These are phyloP conservation scores for Leucogyrophana mollusca DNA, from an alignment of 768 basidiomycete genomes.

Conservation along the genomic window DNA sequence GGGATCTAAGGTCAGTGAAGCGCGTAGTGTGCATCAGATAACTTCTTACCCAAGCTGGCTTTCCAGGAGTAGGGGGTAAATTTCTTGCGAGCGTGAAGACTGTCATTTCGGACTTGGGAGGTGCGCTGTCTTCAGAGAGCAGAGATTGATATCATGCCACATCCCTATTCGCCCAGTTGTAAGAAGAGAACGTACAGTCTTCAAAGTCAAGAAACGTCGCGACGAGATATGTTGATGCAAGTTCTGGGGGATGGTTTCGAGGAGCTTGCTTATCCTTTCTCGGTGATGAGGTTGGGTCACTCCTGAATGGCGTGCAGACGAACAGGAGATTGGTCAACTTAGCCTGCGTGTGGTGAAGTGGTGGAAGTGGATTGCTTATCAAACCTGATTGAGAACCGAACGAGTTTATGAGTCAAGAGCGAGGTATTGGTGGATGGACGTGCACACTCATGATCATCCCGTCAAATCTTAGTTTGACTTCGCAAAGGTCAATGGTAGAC, in stretches of 20 bases:
- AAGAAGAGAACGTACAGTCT: slow-evolving; percentile 46
- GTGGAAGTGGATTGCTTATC: slow-evolving; percentile 41
- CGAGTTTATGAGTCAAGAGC: too few relatives aligned
- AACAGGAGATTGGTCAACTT: slow-evolving; percentile 47
- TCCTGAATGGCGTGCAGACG: slow-evolving; percentile 32
- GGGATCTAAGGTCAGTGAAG: slow-evolving; percentile 8
- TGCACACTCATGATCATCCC: slow-evolving; percentile 41
- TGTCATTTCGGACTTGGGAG: slow-evolving; percentile 36
- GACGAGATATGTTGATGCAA: slow-evolving; percentile 44
- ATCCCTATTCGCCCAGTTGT: not conserved
- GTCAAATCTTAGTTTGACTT: slow-evolving; percentile 53
- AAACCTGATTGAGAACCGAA: slow-evolving; percentile 31
- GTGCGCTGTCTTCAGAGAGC: slow-evolving; percentile 34
- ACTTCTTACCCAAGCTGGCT: slow-evolving; percentile 40
- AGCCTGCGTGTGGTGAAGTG: slow-evolving; percentile 37
- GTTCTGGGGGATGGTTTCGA: slow-evolving; percentile 18
- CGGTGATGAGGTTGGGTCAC: slow-evolving; percentile 22
- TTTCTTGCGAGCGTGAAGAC: slow-evolving; percentile 32
- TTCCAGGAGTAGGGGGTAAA: slow-evolving; percentile 21
- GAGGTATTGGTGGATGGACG: not conserved
- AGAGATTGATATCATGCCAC: slow-evolving; percentile 30
- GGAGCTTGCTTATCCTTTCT: slow-evolving; percentile 24
- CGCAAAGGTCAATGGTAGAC: slow-evolving; percentile 55
- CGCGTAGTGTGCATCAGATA: slow-evolving; percentile 20
- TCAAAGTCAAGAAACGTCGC: slow-evolving; percentile 58